Conservation (phyloP, 2,329 filamentous ascomycete genomes). For the Chaetomiaceae sp. region DNA sequence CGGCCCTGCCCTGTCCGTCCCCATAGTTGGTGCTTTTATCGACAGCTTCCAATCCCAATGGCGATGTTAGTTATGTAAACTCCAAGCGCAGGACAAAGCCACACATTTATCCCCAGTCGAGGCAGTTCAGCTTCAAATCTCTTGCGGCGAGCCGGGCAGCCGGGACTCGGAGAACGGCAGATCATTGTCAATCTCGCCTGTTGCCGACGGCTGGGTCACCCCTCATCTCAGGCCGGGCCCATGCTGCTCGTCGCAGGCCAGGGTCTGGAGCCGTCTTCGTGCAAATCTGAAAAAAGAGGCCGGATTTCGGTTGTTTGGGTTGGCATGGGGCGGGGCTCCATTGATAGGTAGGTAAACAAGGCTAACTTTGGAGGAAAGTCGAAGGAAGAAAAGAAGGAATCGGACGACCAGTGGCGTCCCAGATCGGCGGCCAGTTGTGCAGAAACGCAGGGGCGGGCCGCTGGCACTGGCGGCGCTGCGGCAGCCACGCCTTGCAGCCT, state of each 20-base stretch:
- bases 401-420: background rate
- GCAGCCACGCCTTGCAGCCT: too few species aligned
- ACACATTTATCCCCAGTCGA: background rate
- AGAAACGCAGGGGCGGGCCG: background rate
- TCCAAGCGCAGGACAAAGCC: background rate
- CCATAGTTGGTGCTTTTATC: too few species aligned
- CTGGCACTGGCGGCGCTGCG: too few species aligned
- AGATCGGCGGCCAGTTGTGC: background rate
- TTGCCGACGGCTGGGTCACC: background rate
- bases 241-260: background rate
- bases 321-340: too few species aligned
- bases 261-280: constrained; percentile 1
- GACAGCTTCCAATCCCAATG: too few species aligned
- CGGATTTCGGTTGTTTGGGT: too few species aligned
- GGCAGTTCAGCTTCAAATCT: too few species aligned
- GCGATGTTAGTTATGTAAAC: too few species aligned
- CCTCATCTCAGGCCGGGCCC: background rate
- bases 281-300: background rate
- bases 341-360: too few species aligned
- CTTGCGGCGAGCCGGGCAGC: background rate
- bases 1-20: too few species aligned
- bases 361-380: too few species aligned
- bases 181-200: constrained; percentile 13
- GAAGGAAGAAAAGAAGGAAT: background rate
- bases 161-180: background rate